Percentiles rank a stretch among this genome's conserved stretches.
phyloP scores from a whole-genome alignment of 768 basidiomycete genomes.

The Pleurotus djamor region DNA sequence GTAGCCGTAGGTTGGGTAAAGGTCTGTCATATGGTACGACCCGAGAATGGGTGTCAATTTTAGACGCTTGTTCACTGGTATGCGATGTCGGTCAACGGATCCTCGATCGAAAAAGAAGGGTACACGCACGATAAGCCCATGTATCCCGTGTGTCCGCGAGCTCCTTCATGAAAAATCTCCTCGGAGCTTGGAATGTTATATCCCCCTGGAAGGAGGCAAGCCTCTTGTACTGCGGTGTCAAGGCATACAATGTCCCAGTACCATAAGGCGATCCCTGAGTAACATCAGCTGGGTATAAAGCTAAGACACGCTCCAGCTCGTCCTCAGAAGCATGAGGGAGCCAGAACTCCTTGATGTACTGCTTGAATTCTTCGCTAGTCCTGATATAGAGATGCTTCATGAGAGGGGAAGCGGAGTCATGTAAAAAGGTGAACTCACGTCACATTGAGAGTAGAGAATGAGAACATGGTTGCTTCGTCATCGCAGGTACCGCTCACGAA shows the following conservation, averaged over 20 bases:
- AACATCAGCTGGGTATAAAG: conserved; percentile 16
- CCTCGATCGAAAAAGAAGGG: neutral
- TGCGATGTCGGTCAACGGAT: neutral
- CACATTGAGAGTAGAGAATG: conserved; percentile 19
- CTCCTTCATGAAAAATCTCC: conserved; percentile 44
- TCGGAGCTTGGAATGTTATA: conserved; percentile 45
- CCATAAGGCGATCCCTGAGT: conserved; percentile 35
- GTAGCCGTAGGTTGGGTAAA: conserved; percentile 22
- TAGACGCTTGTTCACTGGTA: conserved; percentile 28
- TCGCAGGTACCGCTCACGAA: conserved; percentile 30
- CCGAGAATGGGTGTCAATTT: conserved; percentile 29
- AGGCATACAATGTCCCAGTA: conserved; percentile 35
- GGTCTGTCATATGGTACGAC: conserved; percentile 31
- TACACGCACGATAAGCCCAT: conserved; percentile 27
- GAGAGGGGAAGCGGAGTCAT: neutral
- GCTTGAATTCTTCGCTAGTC: conserved; percentile 16
- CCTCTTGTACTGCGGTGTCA: conserved; percentile 49
- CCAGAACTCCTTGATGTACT: conserved; percentile 17
- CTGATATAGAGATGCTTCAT: neutral
- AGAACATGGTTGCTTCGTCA: conserved; percentile 35
- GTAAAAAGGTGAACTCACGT: conserved; percentile 13
- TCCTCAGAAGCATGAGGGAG: neutral
- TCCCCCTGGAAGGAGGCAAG: conserved; percentile 51
- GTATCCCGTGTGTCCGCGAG: conserved; percentile 34
- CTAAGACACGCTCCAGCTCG: neutral